Evolutionary conservation across 2,329 filamentous ascomycete species (phyloP).

Genomic region (Fusarium acutatum): DNA sequence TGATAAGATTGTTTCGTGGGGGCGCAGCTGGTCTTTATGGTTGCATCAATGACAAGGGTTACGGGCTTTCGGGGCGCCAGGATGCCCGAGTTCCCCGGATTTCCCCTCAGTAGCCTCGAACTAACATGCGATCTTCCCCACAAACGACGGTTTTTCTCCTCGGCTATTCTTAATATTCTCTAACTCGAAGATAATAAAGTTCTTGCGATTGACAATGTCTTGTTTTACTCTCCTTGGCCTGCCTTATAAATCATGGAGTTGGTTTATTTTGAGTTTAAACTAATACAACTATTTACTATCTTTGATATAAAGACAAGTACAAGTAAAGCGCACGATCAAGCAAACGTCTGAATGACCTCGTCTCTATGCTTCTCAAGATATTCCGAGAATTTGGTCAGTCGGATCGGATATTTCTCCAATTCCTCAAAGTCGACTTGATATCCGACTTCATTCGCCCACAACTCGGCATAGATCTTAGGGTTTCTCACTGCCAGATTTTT

Average conservation of each 20-base stretch:
- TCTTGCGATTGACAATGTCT: accelerated
- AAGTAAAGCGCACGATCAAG: neutral
- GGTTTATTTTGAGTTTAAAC: accelerated
- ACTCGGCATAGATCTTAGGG: neutral
- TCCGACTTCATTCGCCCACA: neutral
- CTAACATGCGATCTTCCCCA: neutral
- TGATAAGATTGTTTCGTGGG: neutral
- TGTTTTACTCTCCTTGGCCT: neutral
- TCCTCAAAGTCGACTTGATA: neutral
- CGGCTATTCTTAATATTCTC: neutral
- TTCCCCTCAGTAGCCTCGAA: neutral
- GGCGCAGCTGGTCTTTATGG: neutral
- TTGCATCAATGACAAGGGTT: neutral
- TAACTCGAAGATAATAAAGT: neutral
- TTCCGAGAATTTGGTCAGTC: neutral
- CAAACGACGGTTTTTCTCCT: neutral
- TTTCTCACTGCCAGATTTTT: neutral
- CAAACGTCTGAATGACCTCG: neutral
- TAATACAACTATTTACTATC: neutral
- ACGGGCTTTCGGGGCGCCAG: neutral
- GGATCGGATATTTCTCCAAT: neutral
- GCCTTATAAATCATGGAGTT: too few relatives aligned
- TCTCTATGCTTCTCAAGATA: neutral
- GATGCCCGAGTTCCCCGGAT: neutral
- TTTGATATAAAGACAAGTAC: neutral